Conservation (phyloP, 73 alveolate genomes). For the Blepharisma stoltei region DNA sequence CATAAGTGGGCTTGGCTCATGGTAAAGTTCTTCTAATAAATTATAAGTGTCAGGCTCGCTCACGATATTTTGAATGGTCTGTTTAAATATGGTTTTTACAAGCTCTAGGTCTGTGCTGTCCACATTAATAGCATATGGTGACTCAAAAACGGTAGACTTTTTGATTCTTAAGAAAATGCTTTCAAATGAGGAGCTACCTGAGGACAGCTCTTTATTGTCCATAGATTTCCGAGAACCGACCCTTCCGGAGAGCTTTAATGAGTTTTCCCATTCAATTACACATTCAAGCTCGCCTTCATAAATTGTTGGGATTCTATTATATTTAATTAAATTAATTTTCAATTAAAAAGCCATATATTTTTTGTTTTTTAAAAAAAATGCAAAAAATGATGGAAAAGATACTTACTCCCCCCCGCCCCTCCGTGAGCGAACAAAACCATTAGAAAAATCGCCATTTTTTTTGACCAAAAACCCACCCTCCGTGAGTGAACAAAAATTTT, state of each 20-base stretch:
- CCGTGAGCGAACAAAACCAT: too few species aligned
- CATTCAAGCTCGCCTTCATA: constrained; percentile 92
- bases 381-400: too few species aligned
- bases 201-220: constrained; percentile 36
- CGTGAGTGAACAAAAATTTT: too few species aligned
- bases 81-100: constrained; percentile 4
- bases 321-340: too few species aligned
- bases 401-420: too few species aligned
- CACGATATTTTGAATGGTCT: constrained; percentile 7
- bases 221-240: constrained; percentile 38
- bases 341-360: too few species aligned
- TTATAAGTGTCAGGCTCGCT: not conserved
- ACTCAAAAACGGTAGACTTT: constrained; percentile 47
- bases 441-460: too few species aligned
- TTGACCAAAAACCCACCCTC: too few species aligned
- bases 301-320: constrained; percentile 75
- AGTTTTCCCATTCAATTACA: constrained; percentile 75
- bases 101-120: constrained; percentile 28
- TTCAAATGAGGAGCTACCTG: constrained; percentile 40
- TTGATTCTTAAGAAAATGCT: constrained; percentile 67
- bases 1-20: constrained; percentile 25
- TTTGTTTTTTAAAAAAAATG: too few species aligned
- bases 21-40: not conserved
- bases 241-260: constrained; percentile 24
- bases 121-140: not conserved